Evolutionary conservation across 163 green algal species (phyloP), one percentile per base, ranked within the genome.

Genomic region (Scenedesmus sp.): DNA sequence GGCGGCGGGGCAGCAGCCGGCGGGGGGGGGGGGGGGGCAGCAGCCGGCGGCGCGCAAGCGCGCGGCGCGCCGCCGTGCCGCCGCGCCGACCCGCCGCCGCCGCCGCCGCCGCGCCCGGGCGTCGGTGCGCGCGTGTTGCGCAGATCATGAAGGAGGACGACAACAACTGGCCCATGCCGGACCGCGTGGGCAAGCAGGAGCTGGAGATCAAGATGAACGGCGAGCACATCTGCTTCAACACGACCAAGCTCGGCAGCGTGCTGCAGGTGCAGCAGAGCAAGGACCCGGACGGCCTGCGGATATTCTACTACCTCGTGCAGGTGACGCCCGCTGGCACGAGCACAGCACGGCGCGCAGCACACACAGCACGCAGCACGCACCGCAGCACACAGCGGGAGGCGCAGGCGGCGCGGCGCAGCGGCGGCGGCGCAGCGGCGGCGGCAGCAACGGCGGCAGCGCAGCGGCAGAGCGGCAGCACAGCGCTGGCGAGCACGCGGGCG

Each of bases 231-330:
- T 97, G 88, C 28, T 98, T 97, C 85, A 91, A 88, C 28, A 97
- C 92, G 69, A 97, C 93, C 24, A 97, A 97, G 88, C 85, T 98
- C 65, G 93, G 93, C 5, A 94, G 86, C 11, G 85, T 97, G 34
- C 78, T 95, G 63, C 89, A 95, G 72, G 96, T 99, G 33, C 91
- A 98, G 77, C 90, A 93, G 65, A 97, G 92, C 87, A 96, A 98
- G 69, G 96, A 99, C 85, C 94, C 96, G n/a, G 96, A 99, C 65
- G 96, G 96, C 3, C 87, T 99, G 31, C 77, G 92, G 5, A 89
- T 96, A 4, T 99, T 99, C 83, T 99, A 99, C 87, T 99, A 99
- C 87, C 83, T 99, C 14, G 95, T 98, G 31, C 95, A 97, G 90
- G 92, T 91, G 85, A 5, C 17, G 63, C 42, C 26, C 14, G 45